phyloP scores from a whole-genome alignment of 2,329 filamentous ascomycete species.

The Fusarium sp. region DNA sequence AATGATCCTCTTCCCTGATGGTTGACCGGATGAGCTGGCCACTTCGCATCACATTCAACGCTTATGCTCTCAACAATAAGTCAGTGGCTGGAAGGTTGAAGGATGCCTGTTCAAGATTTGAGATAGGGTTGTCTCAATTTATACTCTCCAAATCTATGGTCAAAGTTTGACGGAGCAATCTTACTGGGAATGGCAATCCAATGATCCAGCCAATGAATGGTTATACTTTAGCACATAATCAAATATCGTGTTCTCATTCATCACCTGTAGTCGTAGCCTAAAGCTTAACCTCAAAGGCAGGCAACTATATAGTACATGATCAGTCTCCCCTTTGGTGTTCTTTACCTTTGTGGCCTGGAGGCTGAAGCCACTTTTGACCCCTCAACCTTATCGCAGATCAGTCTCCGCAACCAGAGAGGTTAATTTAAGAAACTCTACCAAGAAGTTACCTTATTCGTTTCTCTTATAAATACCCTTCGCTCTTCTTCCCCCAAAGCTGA shows the following conservation, averaged over 20 bases:
- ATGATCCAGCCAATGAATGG: neutral
- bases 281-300: neutral
- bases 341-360: too few relatives aligned
- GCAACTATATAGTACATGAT: neutral
- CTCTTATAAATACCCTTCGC: neutral
- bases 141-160: neutral
- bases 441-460: neutral
- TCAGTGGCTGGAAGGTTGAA: neutral
- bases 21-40: fast-evolving
- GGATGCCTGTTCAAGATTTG: neutral
- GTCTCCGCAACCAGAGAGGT: too few relatives aligned
- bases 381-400: too few relatives aligned
- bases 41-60: fast-evolving
- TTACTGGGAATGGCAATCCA: neutral
- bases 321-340: too few relatives aligned
- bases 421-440: neutral
- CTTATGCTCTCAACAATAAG: neutral
- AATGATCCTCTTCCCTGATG: fast-evolving
- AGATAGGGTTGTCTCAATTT: neutral
- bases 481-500: neutral
- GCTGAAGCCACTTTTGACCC: too few relatives aligned
- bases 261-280: neutral
- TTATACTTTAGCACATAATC: neutral
- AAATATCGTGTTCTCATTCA: neutral
- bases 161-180: neutral